Evolutionary conservation across 2,329 filamentous ascomycete species (phyloP), one percentile per base, ranked within the genome.

Genomic region (Aphanocladium album): DNA sequence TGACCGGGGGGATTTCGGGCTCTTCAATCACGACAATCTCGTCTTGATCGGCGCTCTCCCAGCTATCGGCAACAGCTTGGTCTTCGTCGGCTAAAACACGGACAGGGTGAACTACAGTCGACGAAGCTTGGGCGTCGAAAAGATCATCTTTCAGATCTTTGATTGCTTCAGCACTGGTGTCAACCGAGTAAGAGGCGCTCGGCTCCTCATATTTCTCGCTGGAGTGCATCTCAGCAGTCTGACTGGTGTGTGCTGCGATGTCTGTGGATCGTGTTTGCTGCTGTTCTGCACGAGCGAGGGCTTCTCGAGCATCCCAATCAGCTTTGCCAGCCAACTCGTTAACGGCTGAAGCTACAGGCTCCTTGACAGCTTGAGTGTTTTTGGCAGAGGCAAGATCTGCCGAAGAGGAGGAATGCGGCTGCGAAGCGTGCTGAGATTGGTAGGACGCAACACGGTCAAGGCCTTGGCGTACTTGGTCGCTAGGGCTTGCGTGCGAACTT

Each of bases 1-100:
- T 88, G 65, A 96, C 86, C 27, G 86, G 81, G 50, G 81, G 77
- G 4, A 84, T 75, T 56, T 85, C 82, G 62, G 87, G 86, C 66
- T 89, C 86, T 72, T 91, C 89, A 37, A 85, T 83, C 51, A 83
- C 79, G 21, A 82, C 79, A 70, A 85, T 81, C 70, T 86, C 82
- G 62, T 89, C 88, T 64, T 88, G 86, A 60, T 93, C 91, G 4
- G 89, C 90, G 65, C 88, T 96, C 78, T 96, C 92, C 92, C 92
- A 96, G 75, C 88, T 93, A 65, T 96, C 92, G n/a, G 86, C 89
- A 51, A 92, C 80, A 23, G 82, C 68, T n/a, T 68, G 73, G 41
- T 81, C 79, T 62, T 84, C 80, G 52, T 87, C 84, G 54, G 85
- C 79, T 62, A 77, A 77, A 25, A 79, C 74, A 30, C 72, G 74